Conservation (phyloP, 352 stramenopile genomes). For the Pythium pyrilobum region DNA sequence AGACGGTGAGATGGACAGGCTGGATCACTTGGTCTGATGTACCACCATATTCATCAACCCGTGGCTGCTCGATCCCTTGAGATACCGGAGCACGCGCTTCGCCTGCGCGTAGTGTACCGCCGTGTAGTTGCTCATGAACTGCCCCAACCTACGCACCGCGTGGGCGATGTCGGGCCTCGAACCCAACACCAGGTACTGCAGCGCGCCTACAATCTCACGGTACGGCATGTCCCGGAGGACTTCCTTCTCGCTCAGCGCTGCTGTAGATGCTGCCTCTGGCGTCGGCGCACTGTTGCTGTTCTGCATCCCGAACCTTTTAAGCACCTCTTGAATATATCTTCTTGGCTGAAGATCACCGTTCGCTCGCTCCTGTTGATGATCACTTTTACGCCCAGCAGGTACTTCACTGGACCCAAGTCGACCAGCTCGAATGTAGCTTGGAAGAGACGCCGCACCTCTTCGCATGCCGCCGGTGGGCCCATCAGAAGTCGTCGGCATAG, state of each 20-base stretch:
- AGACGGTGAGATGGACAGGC: background rate
- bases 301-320: slow-evolving; percentile 3
- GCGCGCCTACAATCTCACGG: slow-evolving; percentile 2
- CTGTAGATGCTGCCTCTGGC: background rate
- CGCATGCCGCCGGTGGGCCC: background rate
- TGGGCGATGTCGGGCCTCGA: slow-evolving; percentile 20
- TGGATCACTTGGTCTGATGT: background rate
- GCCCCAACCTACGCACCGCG: slow-evolving; percentile 5
- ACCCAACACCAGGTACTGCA: slow-evolving; percentile 21
- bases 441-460: background rate
- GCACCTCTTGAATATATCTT: slow-evolving; percentile 7
- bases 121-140: slow-evolving; percentile 4
- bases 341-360: slow-evolving; percentile 6
- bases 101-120: background rate
- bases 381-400: slow-evolving; percentile 10
- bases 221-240: background rate
- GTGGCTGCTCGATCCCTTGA: background rate
- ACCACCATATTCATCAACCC: background rate
- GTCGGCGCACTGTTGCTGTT: slow-evolving; percentile 1
- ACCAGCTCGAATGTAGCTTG: background rate
- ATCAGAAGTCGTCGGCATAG: background rate
- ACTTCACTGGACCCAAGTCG: slow-evolving; percentile 3
- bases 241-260: background rate
- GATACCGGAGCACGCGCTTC: slow-evolving; percentile 10
- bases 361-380: background rate